phyloP scores from a whole-genome alignment of 805 yeast genomes.

The Hanseniaspora thailandica region DNA sequence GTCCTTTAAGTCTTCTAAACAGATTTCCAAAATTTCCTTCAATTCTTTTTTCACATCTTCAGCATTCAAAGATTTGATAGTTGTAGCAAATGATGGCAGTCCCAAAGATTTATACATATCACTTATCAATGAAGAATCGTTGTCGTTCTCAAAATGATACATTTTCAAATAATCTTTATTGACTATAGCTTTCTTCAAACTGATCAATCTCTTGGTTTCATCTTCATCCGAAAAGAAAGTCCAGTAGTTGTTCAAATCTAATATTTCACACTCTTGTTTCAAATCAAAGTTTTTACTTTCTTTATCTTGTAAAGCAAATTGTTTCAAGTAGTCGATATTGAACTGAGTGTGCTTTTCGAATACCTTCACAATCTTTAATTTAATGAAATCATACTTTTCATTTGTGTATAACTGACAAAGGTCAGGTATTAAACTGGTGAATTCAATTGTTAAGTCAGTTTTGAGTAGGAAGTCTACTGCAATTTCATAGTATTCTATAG shows the following conservation, averaged over 20 bases:
- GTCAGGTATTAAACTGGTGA: neutral
- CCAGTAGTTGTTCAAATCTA: neutral
- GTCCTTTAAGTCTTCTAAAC: neutral
- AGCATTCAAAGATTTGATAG: neutral
- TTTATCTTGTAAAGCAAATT: neutral
- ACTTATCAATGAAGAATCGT: neutral
- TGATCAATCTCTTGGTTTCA: constrained; percentile 4
- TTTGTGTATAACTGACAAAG: neutral
- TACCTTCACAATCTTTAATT: constrained; percentile 6
- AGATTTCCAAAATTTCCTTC: neutral
- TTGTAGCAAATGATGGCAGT: neutral
- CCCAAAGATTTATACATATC: neutral
- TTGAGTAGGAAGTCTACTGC: neutral
- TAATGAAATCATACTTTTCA: constrained; percentile 11
- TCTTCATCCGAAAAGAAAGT: neutral
- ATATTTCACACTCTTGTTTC: neutral
- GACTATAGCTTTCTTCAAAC: constrained; percentile 5
- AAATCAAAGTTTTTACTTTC: neutral
- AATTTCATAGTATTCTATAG: constrained; percentile 2
- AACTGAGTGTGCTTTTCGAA: neutral
- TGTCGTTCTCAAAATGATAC: constrained; percentile 13
- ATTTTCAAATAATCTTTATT: neutral
- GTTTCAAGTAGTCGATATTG: neutral
- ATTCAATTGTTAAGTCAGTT: neutral
- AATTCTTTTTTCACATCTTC: neutral